Evolutionary conservation across 805 yeast species (phyloP), one percentile per base, ranked within the genome.

Genomic region (Lipomyces spencermartinsiae): DNA sequence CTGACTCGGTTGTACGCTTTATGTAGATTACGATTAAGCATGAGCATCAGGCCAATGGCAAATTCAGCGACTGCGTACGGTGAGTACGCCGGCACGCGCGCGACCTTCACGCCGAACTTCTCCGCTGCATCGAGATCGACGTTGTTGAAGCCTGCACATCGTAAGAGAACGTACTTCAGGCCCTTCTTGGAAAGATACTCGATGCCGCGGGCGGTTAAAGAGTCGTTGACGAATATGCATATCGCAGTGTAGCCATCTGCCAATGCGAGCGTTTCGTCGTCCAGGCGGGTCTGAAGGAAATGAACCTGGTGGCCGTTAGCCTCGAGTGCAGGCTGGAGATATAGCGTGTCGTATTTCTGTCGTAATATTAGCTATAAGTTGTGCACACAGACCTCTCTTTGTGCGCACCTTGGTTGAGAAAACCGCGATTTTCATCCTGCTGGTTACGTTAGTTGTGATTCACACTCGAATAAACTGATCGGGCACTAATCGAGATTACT

Each of bases 21-120:
- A 59, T 74, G 76, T 16, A 73, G 65, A 61, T 73, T 72, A 43
- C 77, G 75, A 59, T 74, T 74, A 51, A 74, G 62, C 68, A 73
- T 72, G 56, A 75, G 69, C 67, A 75, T 72, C 62, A 73, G 66
- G 2, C 73, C 76, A 19, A 74, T 74, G 19, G 77, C 73, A 58
- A 73, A 74, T 62, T 74, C 77, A 16, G 77, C 76, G 2, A 74
- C 76, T 14, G 77, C 75, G 60, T 73, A 67, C 16, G 77, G 77
- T 19, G 76, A 73, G 61, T 73, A 73, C 16, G 75, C 75, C 35
- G 75, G 75, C 39, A 73, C 75, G 10, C 74, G 66, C n/a, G 76
- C 76, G n/a, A 73, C 75, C 37, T 61, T 60, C 39, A 73, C 64
- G 33, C 73, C 73, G 56, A 22, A 37, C 65, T 63, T 62, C 22